phyloP scores from a whole-genome alignment of 2,329 filamentous ascomycete genomes.

The Leptographium radiaticola region DNA sequence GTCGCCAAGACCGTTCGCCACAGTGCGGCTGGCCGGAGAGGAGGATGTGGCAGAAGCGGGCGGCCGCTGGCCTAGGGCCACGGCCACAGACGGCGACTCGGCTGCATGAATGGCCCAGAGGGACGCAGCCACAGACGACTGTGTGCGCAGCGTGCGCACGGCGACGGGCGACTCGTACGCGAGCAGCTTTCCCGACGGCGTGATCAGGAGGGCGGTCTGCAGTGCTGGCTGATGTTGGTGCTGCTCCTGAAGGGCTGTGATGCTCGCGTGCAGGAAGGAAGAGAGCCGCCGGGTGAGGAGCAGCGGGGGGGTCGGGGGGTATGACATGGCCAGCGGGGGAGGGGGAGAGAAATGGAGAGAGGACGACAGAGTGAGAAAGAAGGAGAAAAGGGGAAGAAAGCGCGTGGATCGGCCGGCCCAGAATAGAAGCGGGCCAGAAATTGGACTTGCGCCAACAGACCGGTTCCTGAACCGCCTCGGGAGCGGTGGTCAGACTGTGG shows the following conservation, averaged over 20 bases:
- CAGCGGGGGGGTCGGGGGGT: constrained; percentile 39
- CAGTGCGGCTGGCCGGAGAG: neutral
- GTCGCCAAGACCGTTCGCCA: constrained; percentile 7
- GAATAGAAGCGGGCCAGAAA: neutral
- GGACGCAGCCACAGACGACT: constrained; percentile 50
- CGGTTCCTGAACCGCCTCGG: neutral
- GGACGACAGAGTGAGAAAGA: neutral
- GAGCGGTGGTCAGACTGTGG: neutral
- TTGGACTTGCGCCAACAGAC: neutral
- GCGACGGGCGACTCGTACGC: constrained; percentile 45
- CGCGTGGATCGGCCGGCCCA: neutral
- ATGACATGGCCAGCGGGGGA: constrained; percentile 14
- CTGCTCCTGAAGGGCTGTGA: constrained; percentile 15
- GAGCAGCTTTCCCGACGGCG: constrained; percentile 48
- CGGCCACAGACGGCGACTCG: constrained; percentile 21
- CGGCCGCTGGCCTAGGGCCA: constrained; percentile 13
- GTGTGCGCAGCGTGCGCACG: constrained; percentile 44
- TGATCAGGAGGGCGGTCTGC: constrained; percentile 46
- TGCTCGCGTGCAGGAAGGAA: constrained; percentile 45
- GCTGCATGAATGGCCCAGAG: constrained; percentile 45
- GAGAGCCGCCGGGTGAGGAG: constrained; percentile 55
- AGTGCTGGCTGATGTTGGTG: constrained; percentile 25
- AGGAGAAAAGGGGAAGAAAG: neutral
- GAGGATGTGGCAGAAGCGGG: constrained; percentile 11
- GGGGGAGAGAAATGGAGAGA: neutral